Evolutionary conservation across 2,329 filamentous ascomycete genomes (phyloP).

Genomic region (Venturiaceae sp.): DNA sequence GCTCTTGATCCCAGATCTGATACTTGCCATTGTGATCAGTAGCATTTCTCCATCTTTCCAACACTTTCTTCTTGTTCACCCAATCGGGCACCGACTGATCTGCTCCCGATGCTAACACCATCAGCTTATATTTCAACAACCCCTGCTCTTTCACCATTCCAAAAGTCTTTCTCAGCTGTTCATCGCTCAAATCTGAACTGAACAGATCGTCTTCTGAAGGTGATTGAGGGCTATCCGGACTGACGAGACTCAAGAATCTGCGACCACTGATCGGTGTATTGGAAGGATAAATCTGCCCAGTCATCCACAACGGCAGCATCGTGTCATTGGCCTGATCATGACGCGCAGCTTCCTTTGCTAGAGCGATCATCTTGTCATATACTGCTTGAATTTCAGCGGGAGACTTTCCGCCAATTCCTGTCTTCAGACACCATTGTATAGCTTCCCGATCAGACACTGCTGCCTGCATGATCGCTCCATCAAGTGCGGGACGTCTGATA

Average conservation of each 20-base stretch:
- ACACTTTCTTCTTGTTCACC: slow-evolving; percentile 48
- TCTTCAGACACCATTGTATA: slow-evolving; percentile 35
- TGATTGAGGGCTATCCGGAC: slow-evolving; percentile 44
- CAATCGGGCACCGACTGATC: slow-evolving; percentile 55
- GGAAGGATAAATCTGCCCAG: slow-evolving; percentile 13
- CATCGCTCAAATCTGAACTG: slow-evolving; percentile 60
- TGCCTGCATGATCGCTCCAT: slow-evolving; percentile 73
- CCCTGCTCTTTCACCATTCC: slow-evolving; percentile 44
- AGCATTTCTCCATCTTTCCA: slow-evolving; percentile 45
- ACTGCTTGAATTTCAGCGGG: slow-evolving; percentile 33
- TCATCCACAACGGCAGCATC: slow-evolving; percentile 21
- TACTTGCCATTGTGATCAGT: slow-evolving; percentile 29
- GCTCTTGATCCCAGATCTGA: slow-evolving; percentile 36
- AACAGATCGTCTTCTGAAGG: slow-evolving; percentile 75
- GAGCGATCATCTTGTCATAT: slow-evolving; percentile 28
- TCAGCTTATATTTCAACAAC: slow-evolving; percentile 41
- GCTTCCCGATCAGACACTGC: slow-evolving; percentile 70
- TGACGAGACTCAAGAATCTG: slow-evolving; percentile 19
- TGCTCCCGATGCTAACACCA: slow-evolving; percentile 55
- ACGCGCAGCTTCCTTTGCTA: slow-evolving; percentile 45
- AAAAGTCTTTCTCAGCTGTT: slow-evolving; percentile 55
- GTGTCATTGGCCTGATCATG: slow-evolving; percentile 45
- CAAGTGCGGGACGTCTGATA: slow-evolving; percentile 45
- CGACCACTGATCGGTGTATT: slow-evolving; percentile 14
- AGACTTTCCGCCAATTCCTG: slow-evolving; percentile 38